Conservation (phyloP, 805 yeast species). For the Alloascoidea hylecoeti region DNA sequence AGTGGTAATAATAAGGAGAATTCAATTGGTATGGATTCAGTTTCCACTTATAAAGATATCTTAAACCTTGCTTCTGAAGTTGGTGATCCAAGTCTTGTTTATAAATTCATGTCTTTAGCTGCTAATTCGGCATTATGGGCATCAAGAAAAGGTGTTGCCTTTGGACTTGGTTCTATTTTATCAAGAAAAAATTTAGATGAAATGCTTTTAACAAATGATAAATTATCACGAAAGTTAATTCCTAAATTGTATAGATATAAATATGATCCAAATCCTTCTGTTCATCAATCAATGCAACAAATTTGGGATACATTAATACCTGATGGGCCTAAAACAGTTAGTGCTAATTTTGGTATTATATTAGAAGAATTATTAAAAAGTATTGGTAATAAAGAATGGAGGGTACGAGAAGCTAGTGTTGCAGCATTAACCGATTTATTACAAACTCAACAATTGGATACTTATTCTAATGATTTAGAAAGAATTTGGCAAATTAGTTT, state of each 20-base stretch:
- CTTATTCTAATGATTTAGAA: conserved; percentile 30
- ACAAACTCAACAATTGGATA: conserved; percentile 39
- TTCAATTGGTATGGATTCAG: conserved; percentile 48
- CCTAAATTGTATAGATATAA: conserved; percentile 77
- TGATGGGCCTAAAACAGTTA: conserved; percentile 38
- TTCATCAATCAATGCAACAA: conserved; percentile 71
- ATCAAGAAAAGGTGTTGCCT: conserved; percentile 86
- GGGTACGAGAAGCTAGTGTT: conserved; percentile 81
- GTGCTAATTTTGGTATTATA: conserved; percentile 40
- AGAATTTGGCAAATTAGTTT: conserved; percentile 82
- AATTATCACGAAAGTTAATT: conserved; percentile 44
- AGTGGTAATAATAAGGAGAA: too few species aligned
- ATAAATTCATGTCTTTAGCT: conserved; percentile 87
- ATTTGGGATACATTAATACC: conserved; percentile 69
- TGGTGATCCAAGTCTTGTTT: conserved; percentile 89
- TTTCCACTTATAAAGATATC: conserved; percentile 86
- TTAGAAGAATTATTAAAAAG: conserved; percentile 47
- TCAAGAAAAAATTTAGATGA: conserved; percentile 65
- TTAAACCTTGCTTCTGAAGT: conserved; percentile 82
- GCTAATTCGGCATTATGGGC: conserved; percentile 84
- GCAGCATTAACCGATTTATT: conserved; percentile 57
- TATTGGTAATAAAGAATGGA: conserved; percentile 82
- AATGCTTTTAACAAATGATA: conserved; percentile 36
- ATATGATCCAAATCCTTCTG: conserved; percentile 70
- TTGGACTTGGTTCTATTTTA: conserved; percentile 77